phyloP scores from a whole-genome alignment of 306 rosid species.

The Albizia julibrissin region DNA sequence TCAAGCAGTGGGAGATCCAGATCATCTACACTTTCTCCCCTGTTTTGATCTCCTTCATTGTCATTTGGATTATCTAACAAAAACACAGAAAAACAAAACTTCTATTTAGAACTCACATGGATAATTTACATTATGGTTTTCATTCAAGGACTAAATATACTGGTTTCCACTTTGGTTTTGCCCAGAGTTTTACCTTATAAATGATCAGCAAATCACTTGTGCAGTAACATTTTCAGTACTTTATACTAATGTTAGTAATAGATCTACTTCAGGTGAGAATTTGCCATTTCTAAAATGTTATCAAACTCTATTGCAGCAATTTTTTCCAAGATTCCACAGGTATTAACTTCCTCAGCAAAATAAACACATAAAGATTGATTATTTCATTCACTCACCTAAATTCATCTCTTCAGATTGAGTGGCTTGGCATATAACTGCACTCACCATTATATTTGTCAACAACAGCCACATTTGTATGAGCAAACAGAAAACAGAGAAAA shows the following conservation, averaged over 20 bases:
- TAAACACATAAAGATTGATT: neutral
- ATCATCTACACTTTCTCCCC: conserved; percentile 36
- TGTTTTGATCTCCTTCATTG: neutral
- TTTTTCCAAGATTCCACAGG: neutral
- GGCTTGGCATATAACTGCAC: neutral
- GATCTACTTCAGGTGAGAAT: neutral
- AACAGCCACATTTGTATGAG: neutral
- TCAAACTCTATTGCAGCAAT: neutral
- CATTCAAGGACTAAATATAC: neutral
- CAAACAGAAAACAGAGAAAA: neutral
- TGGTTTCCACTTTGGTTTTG: neutral
- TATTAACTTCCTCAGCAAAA: neutral
- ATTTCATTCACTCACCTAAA: neutral
- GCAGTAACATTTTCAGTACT: neutral
- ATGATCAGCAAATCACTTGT: neutral
- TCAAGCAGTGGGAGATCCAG: conserved; percentile 38
- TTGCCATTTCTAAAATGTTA: neutral
- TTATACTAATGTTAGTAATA: neutral
- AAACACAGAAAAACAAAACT: neutral
- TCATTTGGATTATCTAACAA: neutral
- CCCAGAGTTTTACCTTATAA: neutral
- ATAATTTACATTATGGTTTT: neutral
- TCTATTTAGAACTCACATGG: neutral
- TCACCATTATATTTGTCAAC: neutral
- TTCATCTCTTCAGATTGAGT: neutral